Evolutionary conservation across 2,329 filamentous ascomycete genomes (phyloP).

Genomic region (Diaporthe longicolla): DNA sequence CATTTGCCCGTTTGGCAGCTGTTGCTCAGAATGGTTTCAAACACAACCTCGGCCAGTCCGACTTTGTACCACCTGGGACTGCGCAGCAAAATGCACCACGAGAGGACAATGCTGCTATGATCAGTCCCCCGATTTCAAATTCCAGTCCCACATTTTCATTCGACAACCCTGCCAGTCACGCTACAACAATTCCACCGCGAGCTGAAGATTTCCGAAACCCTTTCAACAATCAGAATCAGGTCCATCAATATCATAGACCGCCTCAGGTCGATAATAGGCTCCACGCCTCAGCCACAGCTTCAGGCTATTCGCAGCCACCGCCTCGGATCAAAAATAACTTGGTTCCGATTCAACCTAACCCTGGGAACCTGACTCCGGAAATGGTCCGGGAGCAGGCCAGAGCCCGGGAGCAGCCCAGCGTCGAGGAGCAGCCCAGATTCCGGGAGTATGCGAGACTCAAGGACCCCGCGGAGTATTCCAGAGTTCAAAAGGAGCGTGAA

Average conservation of each 20-base stretch:
- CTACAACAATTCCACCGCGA: background rate
- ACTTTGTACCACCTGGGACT: background rate
- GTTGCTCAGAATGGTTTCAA: conserved; percentile 16
- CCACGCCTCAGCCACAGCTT: background rate
- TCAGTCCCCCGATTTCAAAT: background rate
- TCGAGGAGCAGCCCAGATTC: too few relatives aligned
- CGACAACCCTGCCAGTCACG: background rate
- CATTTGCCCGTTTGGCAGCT: background rate
- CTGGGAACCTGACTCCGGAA: background rate
- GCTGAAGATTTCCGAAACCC: background rate
- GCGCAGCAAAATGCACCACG: background rate
- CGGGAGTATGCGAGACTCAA: too few relatives aligned
- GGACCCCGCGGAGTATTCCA: too few relatives aligned
- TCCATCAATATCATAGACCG: background rate
- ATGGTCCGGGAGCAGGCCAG: background rate
- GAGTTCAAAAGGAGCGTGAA: too few relatives aligned
- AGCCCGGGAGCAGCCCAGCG: too few relatives aligned
- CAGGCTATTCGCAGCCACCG: background rate
- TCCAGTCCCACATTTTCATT: background rate
- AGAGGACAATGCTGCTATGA: background rate
- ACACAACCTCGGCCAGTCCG: background rate
- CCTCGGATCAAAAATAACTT: background rate
- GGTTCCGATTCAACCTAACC: background rate
- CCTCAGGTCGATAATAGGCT: background rate
- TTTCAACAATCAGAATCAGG: background rate